A percentile compares a stretch with the other conserved stretches of the same genome.
These are phyloP conservation scores for Neonectria magnoliae DNA, from an alignment of 2,329 filamentous ascomycete genomes.

Conservation along the genomic window DNA sequence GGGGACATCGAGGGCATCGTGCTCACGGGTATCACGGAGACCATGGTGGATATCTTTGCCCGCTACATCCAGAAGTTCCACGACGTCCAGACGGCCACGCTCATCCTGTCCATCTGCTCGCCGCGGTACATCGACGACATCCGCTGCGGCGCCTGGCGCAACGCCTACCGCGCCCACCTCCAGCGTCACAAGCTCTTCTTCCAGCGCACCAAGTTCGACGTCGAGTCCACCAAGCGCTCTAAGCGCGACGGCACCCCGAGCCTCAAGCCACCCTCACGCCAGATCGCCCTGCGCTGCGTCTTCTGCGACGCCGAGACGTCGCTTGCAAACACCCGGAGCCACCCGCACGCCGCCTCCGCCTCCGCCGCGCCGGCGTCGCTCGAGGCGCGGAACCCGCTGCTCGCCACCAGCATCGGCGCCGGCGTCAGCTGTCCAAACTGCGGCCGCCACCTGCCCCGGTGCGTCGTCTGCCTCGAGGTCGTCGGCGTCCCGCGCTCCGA, in stretches of 20 bases:
- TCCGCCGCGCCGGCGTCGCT: slow-evolving; percentile 41
- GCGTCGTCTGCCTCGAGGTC: slow-evolving; percentile 73
- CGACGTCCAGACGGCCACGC: slow-evolving; percentile 81
- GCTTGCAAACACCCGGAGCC: slow-evolving; percentile 52
- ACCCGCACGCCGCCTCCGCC: slow-evolving; percentile 22
- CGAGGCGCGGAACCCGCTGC: slow-evolving; percentile 64
- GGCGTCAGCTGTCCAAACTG: slow-evolving; percentile 74
- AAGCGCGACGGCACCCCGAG: slow-evolving; percentile 65
- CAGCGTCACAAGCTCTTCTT: slow-evolving; percentile 79
- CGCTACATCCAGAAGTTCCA: slow-evolving; percentile 79
- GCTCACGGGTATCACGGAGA: slow-evolving; percentile 79
- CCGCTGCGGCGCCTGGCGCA: slow-evolving; percentile 79
- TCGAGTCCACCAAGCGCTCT: slow-evolving; percentile 77
- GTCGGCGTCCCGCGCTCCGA: slow-evolving; percentile 72
- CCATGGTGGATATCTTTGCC: slow-evolving; percentile 78
- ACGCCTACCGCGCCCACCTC: slow-evolving; percentile 75
- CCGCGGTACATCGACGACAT: slow-evolving; percentile 82
- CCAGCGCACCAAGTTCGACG: slow-evolving; percentile 80
- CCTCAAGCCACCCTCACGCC: slow-evolving; percentile 65
- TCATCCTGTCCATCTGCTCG: slow-evolving; percentile 78
- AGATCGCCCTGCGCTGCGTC: slow-evolving; percentile 79
- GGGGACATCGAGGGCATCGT: slow-evolving; percentile 83
- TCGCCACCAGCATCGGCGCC: slow-evolving; percentile 65
- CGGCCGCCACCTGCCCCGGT: slow-evolving; percentile 72
- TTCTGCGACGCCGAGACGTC: slow-evolving; percentile 75